These are phyloP conservation scores for Chalciporus sp. DNA, from an alignment of 1,284 basidiomycete species.

Conservation along the genomic window DNA sequence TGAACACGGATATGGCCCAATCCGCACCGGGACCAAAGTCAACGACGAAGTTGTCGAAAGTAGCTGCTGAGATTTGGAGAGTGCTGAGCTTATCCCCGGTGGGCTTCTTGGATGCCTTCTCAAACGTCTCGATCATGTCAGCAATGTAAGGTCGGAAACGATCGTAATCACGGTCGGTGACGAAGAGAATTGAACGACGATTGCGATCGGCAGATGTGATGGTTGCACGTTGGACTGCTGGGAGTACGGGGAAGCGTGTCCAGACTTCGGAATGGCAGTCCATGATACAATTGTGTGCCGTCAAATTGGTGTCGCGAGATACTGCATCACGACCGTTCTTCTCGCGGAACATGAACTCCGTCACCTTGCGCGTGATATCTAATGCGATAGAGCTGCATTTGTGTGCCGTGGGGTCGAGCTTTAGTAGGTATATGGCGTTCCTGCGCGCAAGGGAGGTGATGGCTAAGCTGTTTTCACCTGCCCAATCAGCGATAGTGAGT, in stretches of 20 bases:
- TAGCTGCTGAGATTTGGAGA: constrained; percentile 34
- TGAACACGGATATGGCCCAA: constrained; percentile 40
- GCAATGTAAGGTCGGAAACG: constrained; percentile 45
- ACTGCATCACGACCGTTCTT: constrained; percentile 23
- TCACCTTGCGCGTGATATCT: constrained; percentile 53
- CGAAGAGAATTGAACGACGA: constrained; percentile 42
- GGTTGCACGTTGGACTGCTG: constrained; percentile 52
- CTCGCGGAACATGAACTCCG: constrained; percentile 57
- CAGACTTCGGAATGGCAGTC: constrained; percentile 62
- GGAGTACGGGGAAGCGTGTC: constrained; percentile 61
- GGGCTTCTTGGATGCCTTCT: constrained; percentile 51
- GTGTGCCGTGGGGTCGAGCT: constrained; percentile 35
- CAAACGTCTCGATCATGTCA: constrained; percentile 48
- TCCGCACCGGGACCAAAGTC: constrained; percentile 9
- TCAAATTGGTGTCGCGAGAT: constrained; percentile 20
- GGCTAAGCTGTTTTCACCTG: constrained; percentile 26
- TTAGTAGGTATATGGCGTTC: constrained; percentile 44
- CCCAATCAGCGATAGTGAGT: constrained; percentile 35
- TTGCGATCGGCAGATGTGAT: constrained; percentile 37
- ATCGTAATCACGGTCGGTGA: constrained; percentile 40
- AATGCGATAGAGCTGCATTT: constrained; percentile 45
- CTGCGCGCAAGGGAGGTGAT: constrained; percentile 50
- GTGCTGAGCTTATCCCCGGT: constrained; percentile 43
- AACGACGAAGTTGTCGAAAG: constrained; percentile 18
- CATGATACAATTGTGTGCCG: constrained; percentile 50